Percentiles rank a stretch among this genome's conserved stretches.
Conservation (phyloP, 2,329 filamentous ascomycete genomes). For the Aspergillus awamori region DNA sequence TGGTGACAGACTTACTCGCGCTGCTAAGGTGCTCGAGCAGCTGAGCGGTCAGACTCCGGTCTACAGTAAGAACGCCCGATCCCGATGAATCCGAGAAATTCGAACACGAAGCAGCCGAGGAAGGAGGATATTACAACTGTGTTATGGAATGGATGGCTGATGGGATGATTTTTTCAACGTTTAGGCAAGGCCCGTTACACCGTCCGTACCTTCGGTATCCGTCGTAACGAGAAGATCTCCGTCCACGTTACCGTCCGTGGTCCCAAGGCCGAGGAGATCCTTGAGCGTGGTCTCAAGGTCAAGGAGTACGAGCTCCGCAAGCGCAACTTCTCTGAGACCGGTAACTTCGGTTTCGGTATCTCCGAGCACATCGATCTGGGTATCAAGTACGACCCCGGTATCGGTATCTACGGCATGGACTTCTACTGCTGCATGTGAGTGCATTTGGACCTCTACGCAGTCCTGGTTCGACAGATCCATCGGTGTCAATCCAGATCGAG, state of each 20-base stretch:
- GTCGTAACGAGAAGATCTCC: constrained; percentile 99
- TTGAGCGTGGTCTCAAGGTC: constrained; percentile 99
- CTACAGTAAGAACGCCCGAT: constrained; percentile 73
- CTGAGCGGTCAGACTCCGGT: constrained; percentile 99
- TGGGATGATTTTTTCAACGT: constrained; percentile 20
- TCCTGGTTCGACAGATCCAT: not conserved
- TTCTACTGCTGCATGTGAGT: constrained; percentile 99
- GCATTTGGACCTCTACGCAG: not conserved
- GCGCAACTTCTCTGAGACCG: constrained; percentile 99
- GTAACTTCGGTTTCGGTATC: constrained; percentile 99
- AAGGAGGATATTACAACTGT: not conserved
- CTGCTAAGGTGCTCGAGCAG: constrained; percentile 99
- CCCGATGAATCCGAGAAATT: constrained; percentile 3
- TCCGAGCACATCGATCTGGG: constrained; percentile 99
- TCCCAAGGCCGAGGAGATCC: constrained; percentile 99
- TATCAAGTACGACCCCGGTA: constrained; percentile 99
- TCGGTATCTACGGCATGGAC: constrained; percentile 99
- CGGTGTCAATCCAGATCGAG: not conserved
- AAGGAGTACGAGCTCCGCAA: constrained; percentile 99
- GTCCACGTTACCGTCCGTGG: constrained; percentile 99
- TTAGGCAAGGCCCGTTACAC: constrained; percentile 99
- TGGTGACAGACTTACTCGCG: constrained; percentile 99
- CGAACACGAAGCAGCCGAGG: constrained; percentile 4
- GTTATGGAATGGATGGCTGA: constrained; percentile 20
- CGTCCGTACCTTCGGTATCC: constrained; percentile 99